Percentiles rank a stretch among this genome's conserved stretches.
Evolutionary conservation across 164 flowering plant species (phyloP).

Genomic region (Vitis amurensis): DNA sequence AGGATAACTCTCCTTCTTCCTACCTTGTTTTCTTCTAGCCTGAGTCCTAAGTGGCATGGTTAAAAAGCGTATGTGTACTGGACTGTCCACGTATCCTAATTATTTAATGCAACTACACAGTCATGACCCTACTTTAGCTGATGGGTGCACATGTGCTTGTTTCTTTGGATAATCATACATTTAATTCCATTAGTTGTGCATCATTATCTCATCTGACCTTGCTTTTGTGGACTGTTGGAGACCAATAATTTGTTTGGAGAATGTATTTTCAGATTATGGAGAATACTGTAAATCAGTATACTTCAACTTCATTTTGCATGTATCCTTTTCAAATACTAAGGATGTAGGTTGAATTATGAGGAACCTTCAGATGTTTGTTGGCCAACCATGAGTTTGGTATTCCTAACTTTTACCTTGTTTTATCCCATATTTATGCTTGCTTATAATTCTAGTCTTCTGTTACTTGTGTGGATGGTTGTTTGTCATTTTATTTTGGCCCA

Average conservation of each 20-base stretch:
- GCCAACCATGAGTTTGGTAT: constrained; percentile 15
- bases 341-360: constrained; percentile 2
- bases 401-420: not conserved
- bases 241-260: not conserved
- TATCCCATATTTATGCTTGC: not conserved
- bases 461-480: not conserved
- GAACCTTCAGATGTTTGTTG: constrained; percentile 23
- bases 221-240: not conserved
- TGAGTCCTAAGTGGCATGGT: not conserved
- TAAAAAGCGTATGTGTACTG: not conserved
- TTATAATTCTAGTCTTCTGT: not conserved
- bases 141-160: not conserved
- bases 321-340: not conserved
- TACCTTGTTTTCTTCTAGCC: too few species aligned
- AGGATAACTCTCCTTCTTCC: too few species aligned
- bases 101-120: constrained; percentile 1
- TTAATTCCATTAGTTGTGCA: constrained; percentile 6
- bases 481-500: not conserved
- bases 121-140: not conserved
- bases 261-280: not conserved
- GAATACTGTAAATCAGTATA: not conserved
- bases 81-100: not conserved
- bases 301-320: not conserved
- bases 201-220: constrained; percentile 1
- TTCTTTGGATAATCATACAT: constrained; percentile 1